These are phyloP conservation scores for Scutellaria baicalensis DNA, from an alignment of 257 asterid species.

Conservation along the genomic window DNA sequence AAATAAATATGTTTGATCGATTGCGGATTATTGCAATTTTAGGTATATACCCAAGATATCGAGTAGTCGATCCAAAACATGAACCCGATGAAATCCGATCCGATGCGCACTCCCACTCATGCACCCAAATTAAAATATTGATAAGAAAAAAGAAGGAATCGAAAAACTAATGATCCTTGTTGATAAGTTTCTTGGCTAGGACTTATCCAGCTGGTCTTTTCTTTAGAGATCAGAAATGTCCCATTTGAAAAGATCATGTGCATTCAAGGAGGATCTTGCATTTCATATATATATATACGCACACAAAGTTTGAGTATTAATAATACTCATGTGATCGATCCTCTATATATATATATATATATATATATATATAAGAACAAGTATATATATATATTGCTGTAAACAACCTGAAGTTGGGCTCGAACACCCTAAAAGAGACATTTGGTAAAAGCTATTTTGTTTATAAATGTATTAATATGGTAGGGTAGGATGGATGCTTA, in stretches of 20 bases:
- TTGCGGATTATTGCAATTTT: no score
- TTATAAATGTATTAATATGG: not conserved
- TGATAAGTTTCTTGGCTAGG: not conserved
- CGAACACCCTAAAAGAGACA: conserved; percentile 5
- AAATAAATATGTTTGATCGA: no score
- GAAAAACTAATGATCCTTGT: not conserved
- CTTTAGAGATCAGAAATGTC: not conserved
- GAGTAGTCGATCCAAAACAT: no score
- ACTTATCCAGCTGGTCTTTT: conserved; percentile 6
- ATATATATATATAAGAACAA: not conserved
- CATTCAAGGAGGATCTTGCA: conserved; percentile 18
- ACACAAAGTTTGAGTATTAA: not conserved
- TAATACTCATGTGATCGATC: conserved; percentile 8
- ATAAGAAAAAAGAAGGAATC: not conserved
- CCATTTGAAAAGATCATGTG: conserved; percentile 16
- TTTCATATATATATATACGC: not conserved
- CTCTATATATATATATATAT: not conserved
- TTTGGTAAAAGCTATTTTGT: not conserved
- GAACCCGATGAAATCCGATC: no score
- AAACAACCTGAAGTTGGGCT: conserved; percentile 12
- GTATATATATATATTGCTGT: no score
- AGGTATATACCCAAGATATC: no score
- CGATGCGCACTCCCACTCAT: no score
- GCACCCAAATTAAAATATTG: not conserved
- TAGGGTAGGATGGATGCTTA: not conserved